These are phyloP conservation scores for Acanthamoeba castellanii DNA, from an alignment of 208 protist species.

Conservation along the genomic window DNA sequence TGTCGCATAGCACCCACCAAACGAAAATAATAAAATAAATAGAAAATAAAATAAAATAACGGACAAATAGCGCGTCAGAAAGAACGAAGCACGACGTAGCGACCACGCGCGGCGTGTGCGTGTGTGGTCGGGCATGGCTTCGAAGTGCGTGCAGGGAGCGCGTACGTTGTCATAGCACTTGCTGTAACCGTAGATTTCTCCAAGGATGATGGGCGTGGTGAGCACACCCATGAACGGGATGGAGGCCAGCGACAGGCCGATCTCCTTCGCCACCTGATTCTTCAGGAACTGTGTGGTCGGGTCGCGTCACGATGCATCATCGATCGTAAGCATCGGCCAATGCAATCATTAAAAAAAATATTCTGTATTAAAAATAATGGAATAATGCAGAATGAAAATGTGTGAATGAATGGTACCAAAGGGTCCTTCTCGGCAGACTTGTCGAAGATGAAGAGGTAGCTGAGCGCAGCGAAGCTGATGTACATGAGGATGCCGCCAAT, in stretches of 20 bases:
- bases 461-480: conserved; percentile 75
- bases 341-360: too few relatives aligned
- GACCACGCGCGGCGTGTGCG: too few relatives aligned
- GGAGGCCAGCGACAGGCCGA: conserved; percentile 27
- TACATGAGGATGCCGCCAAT: conserved; percentile 72
- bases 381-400: too few relatives aligned
- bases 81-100: too few relatives aligned
- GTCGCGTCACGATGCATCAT: background rate
- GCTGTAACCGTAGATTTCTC: conserved; percentile 73
- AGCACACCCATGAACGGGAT: conserved; percentile 75
- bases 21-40: background rate
- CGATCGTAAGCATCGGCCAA: too few relatives aligned
- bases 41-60: background rate
- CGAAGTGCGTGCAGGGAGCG: background rate
- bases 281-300: background rate
- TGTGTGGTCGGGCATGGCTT: too few relatives aligned
- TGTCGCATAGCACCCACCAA: too few relatives aligned
- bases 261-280: conserved; percentile 43
- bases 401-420: background rate
- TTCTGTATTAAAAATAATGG: too few relatives aligned
- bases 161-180: conserved; percentile 4
- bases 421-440: conserved; percentile 38
- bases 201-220: conserved; percentile 65
- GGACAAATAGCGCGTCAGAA: background rate
- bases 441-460: conserved; percentile 77